Percentiles rank a stretch among this genome's conserved stretches.
Conservation (phyloP, 2,329 filamentous ascomycete species). For the Epichloe elymi region DNA sequence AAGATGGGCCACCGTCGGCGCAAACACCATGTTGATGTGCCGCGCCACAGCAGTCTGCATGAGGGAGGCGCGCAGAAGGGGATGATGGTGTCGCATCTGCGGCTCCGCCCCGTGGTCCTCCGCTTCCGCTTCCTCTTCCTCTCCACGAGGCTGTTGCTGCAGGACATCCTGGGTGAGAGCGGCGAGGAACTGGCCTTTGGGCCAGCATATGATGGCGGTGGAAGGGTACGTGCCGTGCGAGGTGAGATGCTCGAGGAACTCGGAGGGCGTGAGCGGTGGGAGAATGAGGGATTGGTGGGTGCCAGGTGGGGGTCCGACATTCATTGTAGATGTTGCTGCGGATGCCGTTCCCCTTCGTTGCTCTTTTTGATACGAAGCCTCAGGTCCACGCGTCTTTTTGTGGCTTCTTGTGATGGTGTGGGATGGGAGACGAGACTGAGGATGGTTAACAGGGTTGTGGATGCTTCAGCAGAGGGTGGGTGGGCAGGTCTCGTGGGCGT, state of each 20-base stretch:
- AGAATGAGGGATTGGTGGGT: conserved; percentile 28
- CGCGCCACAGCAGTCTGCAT: conserved; percentile 55
- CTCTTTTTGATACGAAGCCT: background rate
- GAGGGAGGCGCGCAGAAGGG: conserved; percentile 50
- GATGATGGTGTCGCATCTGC: conserved; percentile 6
- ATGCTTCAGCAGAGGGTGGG: background rate
- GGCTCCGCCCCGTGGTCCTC: too few relatives aligned
- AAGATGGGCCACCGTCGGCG: conserved; percentile 62
- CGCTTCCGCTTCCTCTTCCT: background rate
- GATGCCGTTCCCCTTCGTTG: background rate
- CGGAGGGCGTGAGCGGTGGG: conserved; percentile 39
- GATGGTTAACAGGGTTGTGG: background rate
- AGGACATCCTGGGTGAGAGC: conserved; percentile 38
- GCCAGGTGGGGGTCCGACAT: conserved; percentile 1
- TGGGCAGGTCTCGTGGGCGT: background rate
- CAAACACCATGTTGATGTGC: conserved; percentile 58
- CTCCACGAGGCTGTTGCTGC: conserved; percentile 11
- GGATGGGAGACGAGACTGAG: too few relatives aligned
- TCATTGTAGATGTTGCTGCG: background rate
- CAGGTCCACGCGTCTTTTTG: background rate
- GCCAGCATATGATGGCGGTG: conserved; percentile 58
- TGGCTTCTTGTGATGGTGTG: too few relatives aligned
- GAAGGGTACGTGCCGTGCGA: conserved; percentile 41
- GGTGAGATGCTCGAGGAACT: conserved; percentile 54
- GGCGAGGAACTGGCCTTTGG: conserved; percentile 49